A percentile compares a stretch with the other conserved stretches of the same genome.
These are phyloP conservation scores for Backusella morwellensis DNA, from an alignment of 192 early-diverging fungal species.

Conservation along the genomic window DNA sequence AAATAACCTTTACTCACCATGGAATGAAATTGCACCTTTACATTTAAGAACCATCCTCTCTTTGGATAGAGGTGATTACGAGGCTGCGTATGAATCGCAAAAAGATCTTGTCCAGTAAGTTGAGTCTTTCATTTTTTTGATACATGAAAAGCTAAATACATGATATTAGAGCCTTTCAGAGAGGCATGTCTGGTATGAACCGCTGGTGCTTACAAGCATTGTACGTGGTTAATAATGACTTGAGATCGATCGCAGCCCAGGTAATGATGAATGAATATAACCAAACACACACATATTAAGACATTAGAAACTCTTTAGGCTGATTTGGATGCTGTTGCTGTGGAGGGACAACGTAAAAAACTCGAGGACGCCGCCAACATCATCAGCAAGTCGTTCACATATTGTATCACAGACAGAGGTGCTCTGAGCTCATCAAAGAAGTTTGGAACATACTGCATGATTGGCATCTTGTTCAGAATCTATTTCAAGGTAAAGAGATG, in stretches of 20 bases:
- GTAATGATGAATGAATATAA: conserved; percentile 22
- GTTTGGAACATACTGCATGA: conserved; percentile 92
- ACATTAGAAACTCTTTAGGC: conserved; percentile 31
- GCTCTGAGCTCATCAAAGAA: conserved; percentile 64
- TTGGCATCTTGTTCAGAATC: conserved; percentile 80
- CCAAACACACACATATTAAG: not conserved
- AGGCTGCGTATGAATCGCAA: conserved; percentile 46
- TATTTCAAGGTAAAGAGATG: conserved; percentile 70
- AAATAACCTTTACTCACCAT: conserved; percentile 34
- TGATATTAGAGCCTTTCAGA: conserved; percentile 47
- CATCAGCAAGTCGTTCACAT: conserved; percentile 87
- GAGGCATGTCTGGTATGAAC: conserved; percentile 41
- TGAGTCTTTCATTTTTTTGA: not conserved
- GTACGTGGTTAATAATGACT: conserved; percentile 58
- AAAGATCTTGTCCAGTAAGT: conserved; percentile 44
- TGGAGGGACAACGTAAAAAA: conserved; percentile 48
- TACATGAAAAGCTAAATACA: not conserved
- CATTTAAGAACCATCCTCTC: conserved; percentile 40
- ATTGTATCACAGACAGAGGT: conserved; percentile 79
- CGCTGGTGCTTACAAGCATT: conserved; percentile 64
- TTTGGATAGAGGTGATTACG: conserved; percentile 28
- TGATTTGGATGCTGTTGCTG: conserved; percentile 41
- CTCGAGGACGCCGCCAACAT: conserved; percentile 84
- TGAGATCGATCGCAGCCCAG: conserved; percentile 47
- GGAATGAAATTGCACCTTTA: conserved; percentile 43